Conservation (phyloP, 148 eudicot species). For the Camellia lanceoleosa region DNA sequence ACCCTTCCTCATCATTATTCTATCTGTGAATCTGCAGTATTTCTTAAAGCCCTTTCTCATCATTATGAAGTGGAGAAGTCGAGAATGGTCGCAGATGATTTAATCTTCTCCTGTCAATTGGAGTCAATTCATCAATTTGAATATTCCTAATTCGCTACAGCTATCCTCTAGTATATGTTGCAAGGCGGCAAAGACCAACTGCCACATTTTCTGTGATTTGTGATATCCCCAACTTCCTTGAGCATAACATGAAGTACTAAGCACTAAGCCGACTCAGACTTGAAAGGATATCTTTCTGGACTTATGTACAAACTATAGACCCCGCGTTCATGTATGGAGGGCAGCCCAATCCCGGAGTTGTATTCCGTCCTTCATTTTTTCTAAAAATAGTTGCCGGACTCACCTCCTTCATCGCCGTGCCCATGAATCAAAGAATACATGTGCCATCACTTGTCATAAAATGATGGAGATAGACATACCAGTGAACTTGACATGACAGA, state of each 20-base stretch:
- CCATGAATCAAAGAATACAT: background rate
- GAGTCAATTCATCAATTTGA: background rate
- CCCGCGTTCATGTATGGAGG: background rate
- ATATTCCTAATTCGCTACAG: background rate
- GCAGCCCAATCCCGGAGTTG: background rate
- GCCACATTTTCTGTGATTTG: background rate
- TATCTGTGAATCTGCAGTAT: background rate
- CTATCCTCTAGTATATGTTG: background rate
- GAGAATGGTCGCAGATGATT: background rate
- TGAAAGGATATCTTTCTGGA: background rate
- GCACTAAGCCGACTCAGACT: too few relatives aligned
- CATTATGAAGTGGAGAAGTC: background rate
- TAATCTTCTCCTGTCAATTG: background rate
- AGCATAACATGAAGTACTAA: too few relatives aligned
- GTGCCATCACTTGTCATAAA: background rate
- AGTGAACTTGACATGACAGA: too few relatives aligned
- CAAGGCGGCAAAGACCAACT: background rate
- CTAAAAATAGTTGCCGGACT: background rate
- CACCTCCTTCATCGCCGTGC: background rate
- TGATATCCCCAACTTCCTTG: too few relatives aligned
- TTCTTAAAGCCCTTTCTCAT: background rate
- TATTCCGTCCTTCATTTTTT: background rate
- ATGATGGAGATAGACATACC: too few relatives aligned
- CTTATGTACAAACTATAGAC: slow-evolving; percentile 9
- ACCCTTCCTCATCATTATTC: too few relatives aligned